These are phyloP conservation scores for Pholiota adiposa DNA, from an alignment of 1,284 basidiomycete species.

Conservation along the genomic window DNA sequence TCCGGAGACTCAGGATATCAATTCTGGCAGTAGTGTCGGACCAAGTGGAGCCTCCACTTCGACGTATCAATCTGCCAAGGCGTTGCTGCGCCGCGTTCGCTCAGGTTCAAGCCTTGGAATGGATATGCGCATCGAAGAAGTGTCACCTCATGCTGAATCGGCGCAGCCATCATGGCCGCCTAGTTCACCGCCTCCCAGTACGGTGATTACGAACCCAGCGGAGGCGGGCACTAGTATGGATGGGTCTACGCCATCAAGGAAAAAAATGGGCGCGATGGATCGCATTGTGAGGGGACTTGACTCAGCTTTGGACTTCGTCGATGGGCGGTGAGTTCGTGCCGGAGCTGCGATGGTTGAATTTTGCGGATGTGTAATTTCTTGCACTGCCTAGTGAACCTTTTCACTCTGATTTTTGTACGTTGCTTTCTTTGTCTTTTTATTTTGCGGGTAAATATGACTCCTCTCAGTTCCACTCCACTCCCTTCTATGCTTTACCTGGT, in stretches of 20 bases:
- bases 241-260: slow-evolving; percentile 7
- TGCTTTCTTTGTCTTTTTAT: not conserved
- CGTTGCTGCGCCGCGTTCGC: slow-evolving; percentile 25
- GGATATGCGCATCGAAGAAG: slow-evolving; percentile 13
- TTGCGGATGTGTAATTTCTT: not conserved
- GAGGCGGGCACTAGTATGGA: not conserved
- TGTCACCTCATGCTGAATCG: not conserved
- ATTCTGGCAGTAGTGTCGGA: not conserved
- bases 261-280: slow-evolving; percentile 14
- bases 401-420: not conserved
- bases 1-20: not conserved
- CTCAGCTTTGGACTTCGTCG: slow-evolving; percentile 21
- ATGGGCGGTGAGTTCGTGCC: slow-evolving; percentile 4
- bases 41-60: not conserved
- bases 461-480: not conserved
- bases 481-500: not conserved
- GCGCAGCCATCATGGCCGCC: not conserved
- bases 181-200: not conserved
- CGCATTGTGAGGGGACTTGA: slow-evolving; percentile 19
- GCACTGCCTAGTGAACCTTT: not conserved
- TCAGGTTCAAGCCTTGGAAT: slow-evolving; percentile 27
- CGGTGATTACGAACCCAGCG: not conserved
- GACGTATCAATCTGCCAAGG: slow-evolving; percentile 13
- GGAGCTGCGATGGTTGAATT: not conserved
- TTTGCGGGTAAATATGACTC: not conserved